Evolutionary conservation across 2,329 filamentous ascomycete species (phyloP).

Genomic region (Epichloe uncinata): DNA sequence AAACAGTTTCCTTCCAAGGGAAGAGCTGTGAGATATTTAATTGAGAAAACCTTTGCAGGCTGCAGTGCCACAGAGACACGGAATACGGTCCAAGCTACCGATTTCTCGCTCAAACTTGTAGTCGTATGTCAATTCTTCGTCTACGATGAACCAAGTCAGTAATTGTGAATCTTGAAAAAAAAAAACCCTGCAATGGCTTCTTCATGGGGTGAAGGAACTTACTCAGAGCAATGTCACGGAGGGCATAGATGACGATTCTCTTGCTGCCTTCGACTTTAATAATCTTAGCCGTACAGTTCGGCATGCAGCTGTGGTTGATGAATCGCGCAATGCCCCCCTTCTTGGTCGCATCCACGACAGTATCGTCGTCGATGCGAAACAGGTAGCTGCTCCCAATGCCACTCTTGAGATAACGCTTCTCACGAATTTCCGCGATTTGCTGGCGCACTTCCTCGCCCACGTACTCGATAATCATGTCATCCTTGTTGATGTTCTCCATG

Average conservation of each 20-base stretch:
- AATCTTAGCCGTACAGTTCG: slow-evolving; percentile 98
- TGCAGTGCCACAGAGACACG: slow-evolving; percentile 89
- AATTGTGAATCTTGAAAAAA: neutral
- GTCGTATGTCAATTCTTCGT: slow-evolving; percentile 98
- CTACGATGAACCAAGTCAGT: slow-evolving; percentile 34
- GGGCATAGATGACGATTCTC: slow-evolving; percentile 95
- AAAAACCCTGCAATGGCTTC: neutral
- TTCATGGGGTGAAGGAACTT: slow-evolving; percentile 28
- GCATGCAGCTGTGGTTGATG: slow-evolving; percentile 97
- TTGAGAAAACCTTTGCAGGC: slow-evolving; percentile 99
- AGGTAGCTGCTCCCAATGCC: slow-evolving; percentile 95
- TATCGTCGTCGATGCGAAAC: slow-evolving; percentile 96
- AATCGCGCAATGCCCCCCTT: slow-evolving; percentile 96
- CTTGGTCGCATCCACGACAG: slow-evolving; percentile 95
- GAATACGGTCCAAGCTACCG: slow-evolving; percentile 86
- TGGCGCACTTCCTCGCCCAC: slow-evolving; percentile 96
- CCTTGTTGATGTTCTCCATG: slow-evolving; percentile 91
- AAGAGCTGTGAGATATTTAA: slow-evolving; percentile 30
- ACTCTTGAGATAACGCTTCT: slow-evolving; percentile 84
- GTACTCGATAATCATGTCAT: slow-evolving; percentile 99
- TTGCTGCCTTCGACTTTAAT: slow-evolving; percentile 98
- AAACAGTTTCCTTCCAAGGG: neutral
- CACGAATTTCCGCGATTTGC: slow-evolving; percentile 91
- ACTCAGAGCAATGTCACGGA: slow-evolving; percentile 92
- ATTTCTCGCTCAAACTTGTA: slow-evolving; percentile 99